Base-by-base conservation (phyloP, 345 rosid genomes). In the Pugionium dolabratum region DNA sequence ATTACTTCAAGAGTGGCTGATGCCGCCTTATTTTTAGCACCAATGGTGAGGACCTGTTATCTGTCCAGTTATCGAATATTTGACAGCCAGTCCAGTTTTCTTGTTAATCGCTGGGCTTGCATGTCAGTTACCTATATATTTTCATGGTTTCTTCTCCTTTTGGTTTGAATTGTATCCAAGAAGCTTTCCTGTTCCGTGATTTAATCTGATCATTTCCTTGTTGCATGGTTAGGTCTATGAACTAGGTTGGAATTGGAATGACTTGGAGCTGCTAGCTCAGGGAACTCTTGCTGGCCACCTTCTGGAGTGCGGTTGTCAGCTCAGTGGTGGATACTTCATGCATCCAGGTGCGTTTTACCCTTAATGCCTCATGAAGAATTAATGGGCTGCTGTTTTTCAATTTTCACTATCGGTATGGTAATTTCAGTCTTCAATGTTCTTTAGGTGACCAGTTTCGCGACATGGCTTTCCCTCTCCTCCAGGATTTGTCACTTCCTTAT, bases 261-360 rank as follows among this genome's bases (percentile, higher is more conserved):
- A 89, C 62, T 72, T 89, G 47, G 76, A 82, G 71, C 76, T 69
- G 77, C 84, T 92, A 67, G 95, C 95, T 18, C 95, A 89, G 77
- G 98, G 98, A 72, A 73, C 89, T 70, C 76, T 92, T 59, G 95
- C 91, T 56, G 93, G 98, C 52, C 98, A 92, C 67, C 95, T 87
- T 76, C 71, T 92, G 54, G 98, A 92, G 79, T 92, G 98, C 35
- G 96, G 98, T 71, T 89, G 95, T 77, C 98, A 92, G 76, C 93
- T 92, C 44, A 92, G 93, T n/a, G 96, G 96, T 59, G 98, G 98
- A 70, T 92, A 89, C 82, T 92, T 86, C 87, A 87, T 89, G 96
- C 98, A 92, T 80, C 95, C 98, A 71, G 93, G 98, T 92, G 56
- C 78, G 54, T 37, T 62, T 46, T 36, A 39, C 8, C 0, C 25